Evolutionary conservation across 73 alveolate genomes (phyloP), one percentile per base, ranked within the genome.

Genomic region (Paramecium bursaria): DNA sequence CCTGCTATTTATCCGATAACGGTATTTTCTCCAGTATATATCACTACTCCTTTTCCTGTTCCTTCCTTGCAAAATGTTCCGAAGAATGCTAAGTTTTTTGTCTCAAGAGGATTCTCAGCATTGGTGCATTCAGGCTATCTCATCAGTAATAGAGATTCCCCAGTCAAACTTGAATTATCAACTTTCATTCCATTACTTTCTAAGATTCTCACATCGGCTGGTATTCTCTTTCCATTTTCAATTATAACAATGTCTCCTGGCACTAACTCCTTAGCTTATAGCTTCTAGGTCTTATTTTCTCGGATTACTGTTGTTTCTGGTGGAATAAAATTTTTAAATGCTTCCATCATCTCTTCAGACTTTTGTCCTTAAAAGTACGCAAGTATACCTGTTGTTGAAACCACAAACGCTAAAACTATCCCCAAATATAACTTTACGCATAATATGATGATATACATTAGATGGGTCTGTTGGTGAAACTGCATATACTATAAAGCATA

Each of bases 1-100:
- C 91, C 88, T 7, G 99, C 99, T 31, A 95, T 95, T 90, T 95
- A 91, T 21, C 99, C 99, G 87, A 95, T 92, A 7, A 91, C 95
- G 33, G 98, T 92, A 27, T 82, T 87, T 44, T 94, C 97, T 13
- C 99, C 99, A 52, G 97, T 95, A 53, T 90, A 91, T 86, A 95
- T 85, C 10, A 95, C 98, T 31, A 95, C 74, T 27, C 99, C 99
- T 13, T 86, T 87, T 4, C 98, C 99, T 57, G 86, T 90, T 48
- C 99, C 99, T 86, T 85, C 95, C 46, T 94, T 92, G 74, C 98
- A 95, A 29, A 92, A 54, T 42, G 99, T 95, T 7, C 97, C 95
- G 47, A 94, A 94, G 86, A 94, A 95, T 46, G 98, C 98, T 7
- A 85, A 44, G 73, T 85, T 85, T 46, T 74, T 42, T 3, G 87